Evolutionary conservation across 2,329 filamentous ascomycete species (phyloP), one percentile per base, ranked within the genome.

Genomic region (Lecanicillium sp.): DNA sequence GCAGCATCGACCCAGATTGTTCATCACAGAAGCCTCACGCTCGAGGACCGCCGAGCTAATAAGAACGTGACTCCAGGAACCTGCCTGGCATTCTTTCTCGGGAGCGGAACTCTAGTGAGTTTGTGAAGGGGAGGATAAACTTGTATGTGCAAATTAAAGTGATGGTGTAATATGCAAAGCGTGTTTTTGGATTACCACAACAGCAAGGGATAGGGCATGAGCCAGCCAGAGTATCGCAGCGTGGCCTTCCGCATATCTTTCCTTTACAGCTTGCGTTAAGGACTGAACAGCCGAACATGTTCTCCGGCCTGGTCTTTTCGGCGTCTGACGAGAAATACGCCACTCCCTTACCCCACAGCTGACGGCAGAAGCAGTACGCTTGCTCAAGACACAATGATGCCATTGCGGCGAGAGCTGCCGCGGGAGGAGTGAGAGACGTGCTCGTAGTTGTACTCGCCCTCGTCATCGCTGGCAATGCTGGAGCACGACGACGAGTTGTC

Each of bases 401-500:
- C 79, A 59, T 82, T 68, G 61, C 79, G 75, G 63, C 79, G 76
- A 47, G 74, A 69, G 57, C 63, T 67, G 22, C 22, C 22, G 22
- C 22, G 22, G 22, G 22, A n/a, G 62, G 66, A 66, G 50, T 63
- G 59, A 50, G 69, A 61, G 63, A 53, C 50, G 31, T 25, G 22
- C 29, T 49, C 46, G 44, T 53, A 49, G 45, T 56, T 52, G 30
- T 49, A 50, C 41, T 81, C 77, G 44, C 66, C 65, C 48, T 76
- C 75, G 53, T 80, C 77, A 46, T 82, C 80, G 53, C 56, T 68
- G 43, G 51, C 66, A 51, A 81, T 81, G 52, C 74, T 83, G 50
- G 80, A 87, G 71, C 81, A 87, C 40, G 77, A 75, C 38, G 69
- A 75, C 46, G 84, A 79, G 55, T 86, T 81, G 48, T 75, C 77